Conservation (phyloP, 345 rosid genomes). For the Hibiscus tridactylites region DNA sequence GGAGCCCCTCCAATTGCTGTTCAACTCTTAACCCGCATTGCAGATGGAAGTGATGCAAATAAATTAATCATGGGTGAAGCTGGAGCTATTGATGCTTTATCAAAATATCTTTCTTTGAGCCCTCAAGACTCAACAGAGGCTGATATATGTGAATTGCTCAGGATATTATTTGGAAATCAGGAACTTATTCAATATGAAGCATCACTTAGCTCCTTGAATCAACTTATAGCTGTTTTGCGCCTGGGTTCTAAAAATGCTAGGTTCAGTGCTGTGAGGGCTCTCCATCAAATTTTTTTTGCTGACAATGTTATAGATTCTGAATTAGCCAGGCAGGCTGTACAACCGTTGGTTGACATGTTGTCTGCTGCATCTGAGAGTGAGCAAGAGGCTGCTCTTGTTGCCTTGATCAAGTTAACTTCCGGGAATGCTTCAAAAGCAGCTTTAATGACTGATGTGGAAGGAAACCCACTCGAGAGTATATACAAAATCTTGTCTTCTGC, state of each 20-base stretch:
- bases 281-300: conserved; percentile 62
- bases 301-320: conserved; percentile 65
- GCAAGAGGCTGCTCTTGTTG: conserved; percentile 65
- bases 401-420: conserved; percentile 62
- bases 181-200: conserved; percentile 63
- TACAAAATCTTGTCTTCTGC: conserved; percentile 53
- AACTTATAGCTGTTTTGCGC: conserved; percentile 79
- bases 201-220: conserved; percentile 64
- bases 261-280: conserved; percentile 75
- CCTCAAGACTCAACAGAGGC: conserved; percentile 83
- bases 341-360: conserved; percentile 82
- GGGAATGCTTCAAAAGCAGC: conserved; percentile 43
- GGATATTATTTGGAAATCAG: conserved; percentile 60
- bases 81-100: conserved; percentile 84
- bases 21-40: conserved; percentile 55
- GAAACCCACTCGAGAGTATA: conserved; percentile 52
- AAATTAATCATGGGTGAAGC: conserved; percentile 77
- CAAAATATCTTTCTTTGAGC: conserved; percentile 68
- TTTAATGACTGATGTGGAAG: conserved; percentile 48
- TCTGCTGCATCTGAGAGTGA: conserved; percentile 61
- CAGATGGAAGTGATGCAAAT: conserved; percentile 65
- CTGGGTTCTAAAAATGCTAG: conserved; percentile 74
- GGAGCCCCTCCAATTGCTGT: conserved; percentile 79
- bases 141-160: conserved; percentile 56
- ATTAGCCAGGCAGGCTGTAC: conserved; percentile 66